phyloP scores from a whole-genome alignment of 2,329 filamentous ascomycete genomes.

The Colletotrichum coccodes region DNA sequence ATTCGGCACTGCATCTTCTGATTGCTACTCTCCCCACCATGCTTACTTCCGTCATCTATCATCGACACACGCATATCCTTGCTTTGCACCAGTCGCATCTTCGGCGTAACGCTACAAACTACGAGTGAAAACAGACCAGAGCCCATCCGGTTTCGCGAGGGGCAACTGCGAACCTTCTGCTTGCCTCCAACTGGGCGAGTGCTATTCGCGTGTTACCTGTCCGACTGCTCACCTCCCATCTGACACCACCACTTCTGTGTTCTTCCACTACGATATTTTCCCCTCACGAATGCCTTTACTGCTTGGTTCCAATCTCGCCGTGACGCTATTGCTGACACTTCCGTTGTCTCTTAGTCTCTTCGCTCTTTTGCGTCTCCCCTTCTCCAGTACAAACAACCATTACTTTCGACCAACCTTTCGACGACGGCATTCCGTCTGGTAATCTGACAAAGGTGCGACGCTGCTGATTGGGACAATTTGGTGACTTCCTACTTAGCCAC shows the following conservation, averaged over 20 bases:
- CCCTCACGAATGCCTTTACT: not conserved
- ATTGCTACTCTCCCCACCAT: conserved; percentile 9
- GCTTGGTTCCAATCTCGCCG: not conserved
- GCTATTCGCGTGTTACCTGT: not conserved
- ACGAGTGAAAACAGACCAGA: not conserved
- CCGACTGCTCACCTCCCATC: conserved; percentile 6
- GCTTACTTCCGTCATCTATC: conserved; percentile 27
- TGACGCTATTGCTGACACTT: conserved; percentile 24
- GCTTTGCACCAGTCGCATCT: conserved; percentile 25
- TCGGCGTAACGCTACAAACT: not conserved
- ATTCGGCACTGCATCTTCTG: conserved; percentile 1
- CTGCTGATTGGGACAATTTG: not conserved
- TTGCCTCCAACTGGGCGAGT: not conserved
- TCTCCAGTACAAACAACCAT: not conserved
- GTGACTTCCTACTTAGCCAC: not conserved
- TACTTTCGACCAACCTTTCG: not conserved
- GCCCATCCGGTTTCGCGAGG: not conserved
- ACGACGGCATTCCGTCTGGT: not conserved
- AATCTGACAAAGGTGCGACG: not conserved
- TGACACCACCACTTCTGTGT: conserved; percentile 3
- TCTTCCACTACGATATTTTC: conserved; percentile 15
- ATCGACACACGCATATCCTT: conserved; percentile 11
- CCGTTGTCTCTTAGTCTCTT: not conserved
- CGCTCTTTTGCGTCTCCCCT: conserved; percentile 4
- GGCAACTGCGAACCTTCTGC: not conserved